A percentile compares a stretch with the other conserved stretches of the same genome.
Conservation (phyloP, 768 basidiomycete species). For the Auriculariales sp. region DNA sequence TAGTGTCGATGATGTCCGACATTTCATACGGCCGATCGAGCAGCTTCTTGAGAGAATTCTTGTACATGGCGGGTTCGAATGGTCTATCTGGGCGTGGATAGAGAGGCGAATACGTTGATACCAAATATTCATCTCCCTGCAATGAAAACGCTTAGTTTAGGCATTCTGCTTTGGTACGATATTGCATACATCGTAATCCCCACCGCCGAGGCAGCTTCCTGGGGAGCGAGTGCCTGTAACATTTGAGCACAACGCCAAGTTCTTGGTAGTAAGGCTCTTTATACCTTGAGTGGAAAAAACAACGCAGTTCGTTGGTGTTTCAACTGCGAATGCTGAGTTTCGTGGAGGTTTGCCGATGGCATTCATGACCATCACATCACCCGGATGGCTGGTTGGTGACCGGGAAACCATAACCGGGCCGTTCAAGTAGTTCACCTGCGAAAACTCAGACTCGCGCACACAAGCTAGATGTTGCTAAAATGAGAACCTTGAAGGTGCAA, state of each 20-base stretch:
- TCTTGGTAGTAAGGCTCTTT: background rate
- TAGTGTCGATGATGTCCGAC: constrained; percentile 52
- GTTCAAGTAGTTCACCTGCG: constrained; percentile 30
- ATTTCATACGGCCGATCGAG: constrained; percentile 29
- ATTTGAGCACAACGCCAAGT: background rate
- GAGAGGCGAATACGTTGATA: background rate
- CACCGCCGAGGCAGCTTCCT: constrained; percentile 46
- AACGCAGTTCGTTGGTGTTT: constrained; percentile 32
- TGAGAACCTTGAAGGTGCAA: constrained; percentile 5
- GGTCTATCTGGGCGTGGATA: constrained; percentile 9
- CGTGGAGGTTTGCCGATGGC: constrained; percentile 47
- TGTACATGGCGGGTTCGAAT: constrained; percentile 31
- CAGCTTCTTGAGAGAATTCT: constrained; percentile 28
- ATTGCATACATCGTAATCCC: constrained; percentile 51
- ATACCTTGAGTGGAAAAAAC: background rate
- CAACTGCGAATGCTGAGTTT: constrained; percentile 31
- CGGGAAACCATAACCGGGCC: constrained; percentile 44
- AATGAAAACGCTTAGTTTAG: constrained; percentile 13
- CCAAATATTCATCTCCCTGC: background rate
- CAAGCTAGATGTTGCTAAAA: background rate
- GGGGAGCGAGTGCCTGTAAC: background rate
- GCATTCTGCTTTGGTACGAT: constrained; percentile 22
- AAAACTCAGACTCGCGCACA: constrained; percentile 6
- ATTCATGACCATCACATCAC: constrained; percentile 41
- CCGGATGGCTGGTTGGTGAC: constrained; percentile 56